Percentiles rank a stretch among this genome's conserved stretches.
Evolutionary conservation across 1,284 basidiomycete genomes (phyloP).

Genomic region (Sporisorium exsertum): DNA sequence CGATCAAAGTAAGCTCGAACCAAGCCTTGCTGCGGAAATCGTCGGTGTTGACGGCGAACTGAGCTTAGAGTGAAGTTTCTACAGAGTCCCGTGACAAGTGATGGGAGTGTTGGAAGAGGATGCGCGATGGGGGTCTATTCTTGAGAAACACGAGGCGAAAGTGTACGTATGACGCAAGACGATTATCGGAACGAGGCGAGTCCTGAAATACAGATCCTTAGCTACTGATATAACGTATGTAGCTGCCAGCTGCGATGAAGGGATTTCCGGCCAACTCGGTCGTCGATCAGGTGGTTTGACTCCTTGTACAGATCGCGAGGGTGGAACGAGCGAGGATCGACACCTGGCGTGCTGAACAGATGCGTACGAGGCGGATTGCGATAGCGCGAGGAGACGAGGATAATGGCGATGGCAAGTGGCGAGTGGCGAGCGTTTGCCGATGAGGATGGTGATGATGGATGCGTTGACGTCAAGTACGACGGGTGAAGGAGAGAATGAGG

Average conservation of each 20-base stretch:
- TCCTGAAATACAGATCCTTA: constrained; percentile 12
- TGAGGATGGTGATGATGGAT: constrained; percentile 5
- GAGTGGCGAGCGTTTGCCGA: not conserved
- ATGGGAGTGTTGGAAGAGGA: not conserved
- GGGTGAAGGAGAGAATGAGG: not conserved
- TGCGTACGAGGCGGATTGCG: not conserved
- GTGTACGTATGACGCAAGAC: not conserved
- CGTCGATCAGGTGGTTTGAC: too few species aligned
- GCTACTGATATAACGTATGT: not conserved
- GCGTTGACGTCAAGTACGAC: not conserved
- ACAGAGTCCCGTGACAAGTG: constrained; percentile 1
- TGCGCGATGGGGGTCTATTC: not conserved
- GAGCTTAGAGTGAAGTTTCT: not conserved
- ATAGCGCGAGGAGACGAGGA: constrained; percentile 7
- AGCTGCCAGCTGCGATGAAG: not conserved
- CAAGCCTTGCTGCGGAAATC: constrained; percentile 13
- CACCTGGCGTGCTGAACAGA: not conserved
- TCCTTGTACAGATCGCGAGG: too few species aligned
- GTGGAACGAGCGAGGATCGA: not conserved
- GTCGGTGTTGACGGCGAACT: constrained; percentile 15
- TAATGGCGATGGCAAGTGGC: not conserved
- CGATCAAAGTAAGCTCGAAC: constrained; percentile 19
- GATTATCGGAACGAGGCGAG: constrained; percentile 1
- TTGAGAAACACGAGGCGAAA: not conserved
- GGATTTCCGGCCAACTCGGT: not conserved